phyloP scores from a whole-genome alignment of 2,329 filamentous ascomycete genomes.

The Curvularia sp. region DNA sequence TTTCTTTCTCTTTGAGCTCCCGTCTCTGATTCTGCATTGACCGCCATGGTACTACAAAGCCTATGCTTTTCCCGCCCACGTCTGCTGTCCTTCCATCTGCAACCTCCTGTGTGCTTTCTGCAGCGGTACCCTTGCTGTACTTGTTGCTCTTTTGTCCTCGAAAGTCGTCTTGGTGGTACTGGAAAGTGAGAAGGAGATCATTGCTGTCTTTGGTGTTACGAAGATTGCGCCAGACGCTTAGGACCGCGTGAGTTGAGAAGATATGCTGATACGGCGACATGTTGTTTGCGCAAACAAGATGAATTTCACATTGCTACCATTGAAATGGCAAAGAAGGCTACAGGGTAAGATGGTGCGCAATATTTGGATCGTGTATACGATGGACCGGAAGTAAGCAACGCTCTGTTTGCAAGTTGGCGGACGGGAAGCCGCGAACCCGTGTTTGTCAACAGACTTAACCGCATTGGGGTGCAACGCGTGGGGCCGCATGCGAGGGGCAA shows the following conservation, averaged over 20 bases:
- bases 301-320: constrained; percentile 27
- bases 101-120: constrained; percentile 31
- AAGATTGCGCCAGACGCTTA: constrained; percentile 47
- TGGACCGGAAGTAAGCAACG: constrained; percentile 1
- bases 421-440: constrained; percentile 9
- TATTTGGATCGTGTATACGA: constrained; percentile 4
- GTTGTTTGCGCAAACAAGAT: constrained; percentile 12
- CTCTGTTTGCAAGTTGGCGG: constrained; percentile 16
- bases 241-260: constrained; percentile 44
- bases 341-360: too few species aligned
- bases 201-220: constrained; percentile 42
- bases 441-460: constrained; percentile 19
- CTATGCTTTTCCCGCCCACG: constrained; percentile 40
- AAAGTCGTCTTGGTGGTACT: constrained; percentile 42
- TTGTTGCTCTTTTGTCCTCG: constrained; percentile 27
- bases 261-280: constrained; percentile 47
- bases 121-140: constrained; percentile 23
- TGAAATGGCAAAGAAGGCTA: not conserved
- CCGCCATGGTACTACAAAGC: constrained; percentile 48
- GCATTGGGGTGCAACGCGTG: constrained; percentile 20
- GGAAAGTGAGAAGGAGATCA: constrained; percentile 45
- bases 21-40: constrained; percentile 46
- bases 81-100: constrained; percentile 30
- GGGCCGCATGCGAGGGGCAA: constrained; percentile 23
- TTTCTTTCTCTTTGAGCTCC: constrained; percentile 45